Conservation (phyloP, 306 rosid genomes). For the Gastrolobium bilobum region DNA sequence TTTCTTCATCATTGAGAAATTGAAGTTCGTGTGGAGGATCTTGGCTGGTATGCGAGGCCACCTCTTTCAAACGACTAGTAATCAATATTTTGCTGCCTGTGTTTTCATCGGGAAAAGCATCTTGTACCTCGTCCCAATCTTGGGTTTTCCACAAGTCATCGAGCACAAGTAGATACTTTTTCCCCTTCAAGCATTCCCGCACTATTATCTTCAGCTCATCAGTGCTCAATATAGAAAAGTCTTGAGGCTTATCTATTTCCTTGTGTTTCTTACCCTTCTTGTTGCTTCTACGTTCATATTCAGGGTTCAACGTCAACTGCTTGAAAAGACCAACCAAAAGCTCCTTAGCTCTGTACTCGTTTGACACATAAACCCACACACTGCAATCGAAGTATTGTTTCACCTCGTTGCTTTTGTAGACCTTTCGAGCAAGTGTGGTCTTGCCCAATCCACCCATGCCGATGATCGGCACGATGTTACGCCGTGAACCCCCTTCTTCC, state of each 20-base stretch:
- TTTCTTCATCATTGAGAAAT: constrained; percentile 31
- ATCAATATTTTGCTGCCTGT: constrained; percentile 45
- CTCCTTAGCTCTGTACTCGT: constrained; percentile 26
- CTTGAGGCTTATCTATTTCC: background rate
- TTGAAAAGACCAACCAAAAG: constrained; percentile 13
- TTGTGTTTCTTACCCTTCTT: constrained; percentile 3
- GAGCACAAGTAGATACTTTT: constrained; percentile 32
- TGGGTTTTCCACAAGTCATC: constrained; percentile 34
- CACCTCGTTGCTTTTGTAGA: constrained; percentile 7
- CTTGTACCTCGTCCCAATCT: constrained; percentile 24
- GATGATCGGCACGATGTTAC: background rate
- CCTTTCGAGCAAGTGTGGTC: constrained; percentile 37
- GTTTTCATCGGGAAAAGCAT: constrained; percentile 22
- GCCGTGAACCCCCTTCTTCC: background rate
- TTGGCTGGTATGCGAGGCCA: background rate
- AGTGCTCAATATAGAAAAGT: background rate
- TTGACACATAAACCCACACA: constrained; percentile 33
- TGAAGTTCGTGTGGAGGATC: constrained; percentile 25
- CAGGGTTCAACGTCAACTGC: background rate
- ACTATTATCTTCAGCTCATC: constrained; percentile 29
- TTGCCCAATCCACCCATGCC: constrained; percentile 47
- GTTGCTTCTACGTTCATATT: background rate
- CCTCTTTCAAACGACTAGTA: constrained; percentile 38
- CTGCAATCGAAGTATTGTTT: background rate
- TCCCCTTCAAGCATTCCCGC: background rate